Percentiles rank a stretch among this genome's conserved stretches.
Conservation (phyloP, 202 grass and related monocot species). For the Digitaria exilis region DNA sequence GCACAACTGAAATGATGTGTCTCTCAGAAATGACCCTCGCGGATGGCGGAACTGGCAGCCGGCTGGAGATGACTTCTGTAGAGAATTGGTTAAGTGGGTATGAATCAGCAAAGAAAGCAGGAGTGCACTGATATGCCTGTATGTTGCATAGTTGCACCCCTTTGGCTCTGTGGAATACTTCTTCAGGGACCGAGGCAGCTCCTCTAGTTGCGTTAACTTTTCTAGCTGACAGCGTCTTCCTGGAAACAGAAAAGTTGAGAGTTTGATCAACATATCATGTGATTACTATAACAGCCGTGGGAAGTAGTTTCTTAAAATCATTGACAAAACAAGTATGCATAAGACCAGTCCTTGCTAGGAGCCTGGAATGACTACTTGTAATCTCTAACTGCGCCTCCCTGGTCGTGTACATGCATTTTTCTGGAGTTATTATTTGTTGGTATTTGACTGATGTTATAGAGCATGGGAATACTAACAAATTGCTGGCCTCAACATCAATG, state of each 20-base stretch:
- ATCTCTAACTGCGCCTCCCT: background rate
- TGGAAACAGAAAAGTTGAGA: slow-evolving; percentile 38
- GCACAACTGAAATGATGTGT: slow-evolving; percentile 78
- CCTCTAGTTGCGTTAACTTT: slow-evolving; percentile 75
- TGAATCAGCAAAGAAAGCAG: slow-evolving; percentile 91
- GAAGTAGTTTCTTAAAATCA: background rate
- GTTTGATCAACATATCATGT: background rate
- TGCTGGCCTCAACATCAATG: background rate
- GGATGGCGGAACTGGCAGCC: slow-evolving; percentile 58
- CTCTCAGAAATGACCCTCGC: slow-evolving; percentile 77
- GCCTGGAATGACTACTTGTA: background rate
- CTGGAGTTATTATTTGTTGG: background rate
- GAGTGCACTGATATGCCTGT: slow-evolving; percentile 85
- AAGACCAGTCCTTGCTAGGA: background rate
- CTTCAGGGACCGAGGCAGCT: slow-evolving; percentile 77
- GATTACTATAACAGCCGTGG: background rate
- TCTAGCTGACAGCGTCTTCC: slow-evolving; percentile 62
- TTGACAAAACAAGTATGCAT: background rate
- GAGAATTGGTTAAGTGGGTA: slow-evolving; percentile 87
- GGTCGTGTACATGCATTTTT: background rate
- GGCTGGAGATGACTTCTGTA: slow-evolving; percentile 68
- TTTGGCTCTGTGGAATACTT: slow-evolving; percentile 80
- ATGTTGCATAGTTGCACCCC: slow-evolving; percentile 86
- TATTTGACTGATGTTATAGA: background rate
- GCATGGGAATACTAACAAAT: background rate